A percentile compares a stretch with the other conserved stretches of the same genome.
phyloP scores from a whole-genome alignment of 371 early-diverging fungal species.

The Syncephalastrum sp. region DNA sequence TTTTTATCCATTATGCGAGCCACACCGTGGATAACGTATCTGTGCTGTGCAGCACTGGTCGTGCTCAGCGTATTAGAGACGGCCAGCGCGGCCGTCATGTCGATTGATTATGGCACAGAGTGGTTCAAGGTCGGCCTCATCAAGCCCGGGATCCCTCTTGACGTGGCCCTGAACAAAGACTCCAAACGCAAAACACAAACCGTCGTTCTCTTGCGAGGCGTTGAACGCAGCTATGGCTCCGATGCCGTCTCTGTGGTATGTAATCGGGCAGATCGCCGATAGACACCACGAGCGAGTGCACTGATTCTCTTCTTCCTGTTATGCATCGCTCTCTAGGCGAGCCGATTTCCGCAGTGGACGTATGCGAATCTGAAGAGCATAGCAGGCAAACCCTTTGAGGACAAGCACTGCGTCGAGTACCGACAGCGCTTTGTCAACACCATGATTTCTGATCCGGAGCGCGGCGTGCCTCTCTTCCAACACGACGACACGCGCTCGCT shows the following conservation, averaged over 20 bases:
- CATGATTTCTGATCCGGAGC: constrained; percentile 66
- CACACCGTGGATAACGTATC: too few relatives aligned
- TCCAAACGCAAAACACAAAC: constrained; percentile 93
- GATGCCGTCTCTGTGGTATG: constrained; percentile 80
- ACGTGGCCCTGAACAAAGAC: constrained; percentile 93
- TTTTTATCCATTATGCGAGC: too few relatives aligned
- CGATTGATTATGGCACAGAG: constrained; percentile 95
- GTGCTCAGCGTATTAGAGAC: neutral
- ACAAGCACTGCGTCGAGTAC: constrained; percentile 67
- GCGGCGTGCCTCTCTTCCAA: constrained; percentile 66
- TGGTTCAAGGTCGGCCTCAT: constrained; percentile 96
- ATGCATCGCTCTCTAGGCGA: constrained; percentile 54
- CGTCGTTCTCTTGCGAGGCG: constrained; percentile 76
- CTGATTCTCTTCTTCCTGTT: neutral
- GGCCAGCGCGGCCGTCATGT: constrained; percentile 72
- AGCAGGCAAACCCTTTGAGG: constrained; percentile 74
- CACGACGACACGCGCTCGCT: constrained; percentile 53
- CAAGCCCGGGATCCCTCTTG: constrained; percentile 87
- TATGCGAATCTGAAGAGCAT: constrained; percentile 82
- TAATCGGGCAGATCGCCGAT: neutral
- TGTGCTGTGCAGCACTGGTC: too few relatives aligned
- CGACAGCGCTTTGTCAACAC: constrained; percentile 68
- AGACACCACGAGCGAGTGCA: neutral
- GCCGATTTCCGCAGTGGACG: constrained; percentile 82
- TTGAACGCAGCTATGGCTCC: constrained; percentile 85